Evolutionary conservation across 164 flowering plant species (phyloP).

Genomic region (Echeveria elegans): DNA sequence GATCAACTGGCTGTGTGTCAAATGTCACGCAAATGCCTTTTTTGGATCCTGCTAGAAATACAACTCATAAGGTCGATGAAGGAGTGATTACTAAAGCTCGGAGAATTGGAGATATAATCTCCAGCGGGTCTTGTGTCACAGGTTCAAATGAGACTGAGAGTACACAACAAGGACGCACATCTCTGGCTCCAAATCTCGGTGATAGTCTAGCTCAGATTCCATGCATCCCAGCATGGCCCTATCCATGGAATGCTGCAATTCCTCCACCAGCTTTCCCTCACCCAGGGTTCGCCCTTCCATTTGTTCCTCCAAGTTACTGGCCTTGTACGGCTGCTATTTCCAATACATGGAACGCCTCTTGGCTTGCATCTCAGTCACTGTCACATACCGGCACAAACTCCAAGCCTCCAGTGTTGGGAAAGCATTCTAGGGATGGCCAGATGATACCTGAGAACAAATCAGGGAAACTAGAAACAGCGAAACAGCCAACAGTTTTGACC

Average conservation of each 20-base stretch:
- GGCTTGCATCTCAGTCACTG: conserved; percentile 27
- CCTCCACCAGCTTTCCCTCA: conserved; percentile 27
- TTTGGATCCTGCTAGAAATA: neutral
- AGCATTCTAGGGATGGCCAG: conserved; percentile 47
- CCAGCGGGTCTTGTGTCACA: conserved; percentile 1
- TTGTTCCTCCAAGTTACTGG: conserved; percentile 32
- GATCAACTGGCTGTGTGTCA: neutral
- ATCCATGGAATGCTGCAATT: conserved; percentile 42
- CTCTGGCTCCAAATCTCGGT: conserved; percentile 15
- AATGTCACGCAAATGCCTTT: neutral
- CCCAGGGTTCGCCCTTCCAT: conserved; percentile 38
- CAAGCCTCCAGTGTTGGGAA: conserved; percentile 46
- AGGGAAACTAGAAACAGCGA: conserved; percentile 14
- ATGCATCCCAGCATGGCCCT: conserved; percentile 56
- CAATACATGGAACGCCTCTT: conserved; percentile 37
- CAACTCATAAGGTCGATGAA: neutral
- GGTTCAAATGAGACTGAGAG: conserved; percentile 2
- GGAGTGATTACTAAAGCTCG: neutral
- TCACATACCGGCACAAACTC: conserved; percentile 24
- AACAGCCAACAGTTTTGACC: conserved; percentile 31
- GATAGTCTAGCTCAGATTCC: conserved; percentile 35
- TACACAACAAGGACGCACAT: neutral
- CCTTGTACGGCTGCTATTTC: conserved; percentile 32
- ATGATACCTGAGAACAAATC: conserved; percentile 10
- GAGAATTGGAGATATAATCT: neutral